Conservation (phyloP, 2,329 filamentous ascomycete species). For the Rhynchosporium graminicola region DNA sequence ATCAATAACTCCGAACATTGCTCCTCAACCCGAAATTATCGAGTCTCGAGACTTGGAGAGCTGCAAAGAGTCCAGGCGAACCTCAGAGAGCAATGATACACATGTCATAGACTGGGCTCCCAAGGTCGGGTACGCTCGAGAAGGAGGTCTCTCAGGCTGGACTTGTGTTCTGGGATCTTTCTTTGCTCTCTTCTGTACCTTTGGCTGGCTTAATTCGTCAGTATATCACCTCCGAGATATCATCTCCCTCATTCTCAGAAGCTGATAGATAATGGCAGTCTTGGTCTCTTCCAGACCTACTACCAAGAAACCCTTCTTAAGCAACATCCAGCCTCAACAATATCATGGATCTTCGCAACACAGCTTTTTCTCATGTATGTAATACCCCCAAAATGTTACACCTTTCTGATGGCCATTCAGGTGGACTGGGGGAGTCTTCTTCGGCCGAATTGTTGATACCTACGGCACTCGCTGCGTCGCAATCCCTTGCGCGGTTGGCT, state of each 20-base stretch:
- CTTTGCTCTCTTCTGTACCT: conserved; percentile 48
- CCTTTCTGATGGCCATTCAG: conserved; percentile 1
- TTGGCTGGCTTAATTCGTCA: conserved; percentile 48
- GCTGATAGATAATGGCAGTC: conserved; percentile 29
- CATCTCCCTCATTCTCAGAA: background rate
- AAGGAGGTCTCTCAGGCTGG: conserved; percentile 58
- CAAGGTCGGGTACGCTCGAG: conserved; percentile 41
- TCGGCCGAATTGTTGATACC: conserved; percentile 63
- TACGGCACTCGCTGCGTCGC: conserved; percentile 60
- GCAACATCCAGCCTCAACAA: conserved; percentile 50
- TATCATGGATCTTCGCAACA: conserved; percentile 61
- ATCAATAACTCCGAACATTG: background rate
- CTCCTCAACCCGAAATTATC: background rate
- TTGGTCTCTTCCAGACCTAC: conserved; percentile 58
- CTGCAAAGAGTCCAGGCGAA: background rate
- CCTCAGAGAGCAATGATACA: background rate
- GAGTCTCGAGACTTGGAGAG: conserved; percentile 8
- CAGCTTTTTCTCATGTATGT: conserved; percentile 52
- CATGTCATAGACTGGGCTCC: background rate
- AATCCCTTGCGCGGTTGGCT: conserved; percentile 52
- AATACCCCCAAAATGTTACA: background rate
- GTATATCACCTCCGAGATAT: conserved; percentile 14
- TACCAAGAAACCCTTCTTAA: conserved; percentile 52
- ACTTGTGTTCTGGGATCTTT: conserved; percentile 51
- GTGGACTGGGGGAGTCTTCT: conserved; percentile 53